Base-by-base conservation (phyloP, 768 basidiomycete genomes). In the Serendipita vermifera region DNA sequence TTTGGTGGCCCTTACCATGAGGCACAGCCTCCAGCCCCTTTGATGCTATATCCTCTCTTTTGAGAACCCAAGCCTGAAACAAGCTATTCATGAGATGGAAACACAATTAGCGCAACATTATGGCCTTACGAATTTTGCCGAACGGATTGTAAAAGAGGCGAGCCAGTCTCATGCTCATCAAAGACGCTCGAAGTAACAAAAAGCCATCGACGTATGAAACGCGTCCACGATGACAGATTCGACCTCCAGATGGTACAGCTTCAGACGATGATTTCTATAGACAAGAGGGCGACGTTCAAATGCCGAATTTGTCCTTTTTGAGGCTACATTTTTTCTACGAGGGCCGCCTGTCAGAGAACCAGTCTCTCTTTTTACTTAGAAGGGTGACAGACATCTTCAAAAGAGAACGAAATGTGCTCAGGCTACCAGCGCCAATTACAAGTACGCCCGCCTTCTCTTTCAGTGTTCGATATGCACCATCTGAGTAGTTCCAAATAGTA, bases 341-440 rank as follows among this genome's bases (percentile, higher is more conserved):
- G 60, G 73, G 72, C 0, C 51, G 72, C 31, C 59, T 73, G 40
- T 72, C 72, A 0, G 71, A 72, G 59, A 70, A 71, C 40, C 69
- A 73, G 63, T 72, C 72, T 1, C 59, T 75, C 57, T 75, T 70
- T 58, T 73, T 75, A 54, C 56, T 75, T 7, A 58, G 64, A 26
- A 68, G 69, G 64, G 77, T 80, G 3, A 83, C 82, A 3, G 75
- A 79, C 54, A 62, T 92, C 32, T 70, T 96, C 55, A 74, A 74
- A 22, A 71, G 70, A 17, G 93, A 98, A 70, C 81, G 85, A 0
- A 98, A 96, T 66, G 70, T 98, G 67, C 78, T 98, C 40, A 75
- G 83, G 48, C 82, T 97, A 7, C 81, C 81, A 57, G 87, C 91
- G 58, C 91, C 92, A 17, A 85, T 96, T 32, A 96, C 90, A 36